Base-by-base conservation (phyloP, 1,284 basidiomycete species). In the Irpex sp. region DNA sequence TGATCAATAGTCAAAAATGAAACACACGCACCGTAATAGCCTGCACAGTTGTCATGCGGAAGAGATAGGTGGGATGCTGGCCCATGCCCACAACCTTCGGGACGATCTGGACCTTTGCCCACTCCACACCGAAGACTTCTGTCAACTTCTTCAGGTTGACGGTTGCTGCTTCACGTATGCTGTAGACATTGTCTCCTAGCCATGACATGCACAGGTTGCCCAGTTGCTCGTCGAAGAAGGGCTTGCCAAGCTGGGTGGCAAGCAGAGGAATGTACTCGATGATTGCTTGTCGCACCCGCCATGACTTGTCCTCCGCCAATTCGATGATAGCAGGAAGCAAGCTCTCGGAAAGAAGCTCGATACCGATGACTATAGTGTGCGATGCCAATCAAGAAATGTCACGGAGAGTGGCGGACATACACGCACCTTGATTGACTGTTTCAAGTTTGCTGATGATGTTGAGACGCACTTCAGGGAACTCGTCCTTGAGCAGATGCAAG, bases 401-500 rank as follows among this genome's bases (percentile, higher is more conserved):
- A 31, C 40, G 17, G 19, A 49, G 13, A 21, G 19, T 21, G 19
- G 51, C 15, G 3, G 15, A 56, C 36, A 48, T 44, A 36, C 88
- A 62, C 26, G 26, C 72, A 96, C 94, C 94, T 65, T 87, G 83
- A 75, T 99, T 97, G 69, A 99, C 97, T 63, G 92, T 92, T 78
- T 99, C 97, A 58, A 99, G 85, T 78, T 99, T 99, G 79, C 96
- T 96, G 79, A 99, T 99, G 72, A 99, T 94, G 78, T 99, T 98
- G 69, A 99, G 80, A 66, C 97, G 87, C 40, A 99, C 97, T 72
- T 99, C 97, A 11, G 96, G 94, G 82, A 98, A 99, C 73, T 99
- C 97, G 74, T 99, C 97, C 80, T 99, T 99, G 66, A 99, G 82
- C 57, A 99, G 83, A 73, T 96, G 94, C 57, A 99, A 82, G 86